Evolutionary conservation across 1,139 yeast genomes (phyloP).

Genomic region (Candida frijolesensis): DNA sequence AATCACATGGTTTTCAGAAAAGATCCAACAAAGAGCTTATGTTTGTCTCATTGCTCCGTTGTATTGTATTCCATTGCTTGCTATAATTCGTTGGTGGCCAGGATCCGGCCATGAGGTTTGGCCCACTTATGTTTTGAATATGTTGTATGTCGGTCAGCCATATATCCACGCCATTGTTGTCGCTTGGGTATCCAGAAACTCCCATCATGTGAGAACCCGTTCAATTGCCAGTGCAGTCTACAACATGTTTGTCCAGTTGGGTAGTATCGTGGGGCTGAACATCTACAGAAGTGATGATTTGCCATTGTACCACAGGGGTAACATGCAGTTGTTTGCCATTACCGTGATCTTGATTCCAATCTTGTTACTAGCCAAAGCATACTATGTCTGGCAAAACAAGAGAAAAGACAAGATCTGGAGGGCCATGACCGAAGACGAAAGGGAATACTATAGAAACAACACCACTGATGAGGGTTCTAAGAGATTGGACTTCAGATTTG

Average conservation of each 20-base stretch:
- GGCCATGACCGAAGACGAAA: constrained; percentile 48
- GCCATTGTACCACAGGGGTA: constrained; percentile 62
- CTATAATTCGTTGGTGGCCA: constrained; percentile 52
- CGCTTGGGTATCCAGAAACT: constrained; percentile 62
- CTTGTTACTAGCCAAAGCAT: constrained; percentile 30
- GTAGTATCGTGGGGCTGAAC: constrained; percentile 51
- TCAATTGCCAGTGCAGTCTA: constrained; percentile 59
- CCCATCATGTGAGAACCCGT: constrained; percentile 60
- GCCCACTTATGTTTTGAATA: constrained; percentile 54
- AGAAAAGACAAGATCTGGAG: constrained; percentile 49
- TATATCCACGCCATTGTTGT: constrained; percentile 57
- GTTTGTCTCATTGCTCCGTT: constrained; percentile 38
- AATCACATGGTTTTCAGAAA: constrained; percentile 44
- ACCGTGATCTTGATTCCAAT: constrained; percentile 22
- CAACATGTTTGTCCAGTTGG: constrained; percentile 63
- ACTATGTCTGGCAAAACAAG: constrained; percentile 50
- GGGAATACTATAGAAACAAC: constrained; percentile 41
- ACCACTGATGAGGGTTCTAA: constrained; percentile 56
- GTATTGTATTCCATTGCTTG: constrained; percentile 41
- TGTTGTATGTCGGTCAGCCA: constrained; percentile 51
- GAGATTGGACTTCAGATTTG: constrained; percentile 54
- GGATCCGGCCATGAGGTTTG: constrained; percentile 49
- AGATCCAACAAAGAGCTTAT: constrained; percentile 36
- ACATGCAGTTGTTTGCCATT: constrained; percentile 27
- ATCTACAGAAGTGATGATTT: constrained; percentile 58